phyloP scores from a whole-genome alignment of 805 yeast genomes.

The Candida odintsovae region DNA sequence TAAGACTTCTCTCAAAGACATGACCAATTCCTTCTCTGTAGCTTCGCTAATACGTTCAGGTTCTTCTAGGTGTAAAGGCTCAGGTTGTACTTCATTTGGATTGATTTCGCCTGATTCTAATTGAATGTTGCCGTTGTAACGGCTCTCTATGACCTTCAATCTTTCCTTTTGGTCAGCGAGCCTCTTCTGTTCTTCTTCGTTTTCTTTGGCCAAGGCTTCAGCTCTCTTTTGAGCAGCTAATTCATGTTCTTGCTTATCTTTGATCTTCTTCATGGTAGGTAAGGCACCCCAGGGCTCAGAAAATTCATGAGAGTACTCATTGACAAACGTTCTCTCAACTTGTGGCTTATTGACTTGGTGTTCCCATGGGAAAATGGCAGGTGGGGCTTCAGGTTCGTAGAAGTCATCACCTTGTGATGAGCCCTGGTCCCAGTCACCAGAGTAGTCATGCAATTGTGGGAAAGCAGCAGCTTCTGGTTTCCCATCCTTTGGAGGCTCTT shows the following conservation, averaged over 20 bases:
- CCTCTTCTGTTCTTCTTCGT: conserved; percentile 17
- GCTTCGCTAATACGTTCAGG: background rate
- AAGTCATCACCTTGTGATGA: background rate
- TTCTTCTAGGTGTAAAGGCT: background rate
- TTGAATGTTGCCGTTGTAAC: conserved; percentile 5
- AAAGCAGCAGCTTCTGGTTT: conserved; percentile 23
- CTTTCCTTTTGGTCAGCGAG: conserved; percentile 13
- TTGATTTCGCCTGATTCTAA: background rate
- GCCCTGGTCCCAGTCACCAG: conserved; percentile 16
- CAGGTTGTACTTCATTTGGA: background rate
- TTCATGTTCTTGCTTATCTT: conserved; percentile 9
- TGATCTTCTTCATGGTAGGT: conserved; percentile 19
- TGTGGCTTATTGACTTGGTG: conserved; percentile 3
- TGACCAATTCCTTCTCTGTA: background rate
- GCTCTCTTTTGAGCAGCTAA: conserved; percentile 5
- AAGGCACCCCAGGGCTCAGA: conserved; percentile 17
- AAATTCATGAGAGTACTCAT: conserved; percentile 4
- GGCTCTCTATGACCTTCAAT: conserved; percentile 17
- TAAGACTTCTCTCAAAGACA: background rate
- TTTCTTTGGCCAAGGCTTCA: conserved; percentile 8
- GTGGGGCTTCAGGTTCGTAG: conserved; percentile 9
- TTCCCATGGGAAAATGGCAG: conserved; percentile 29
- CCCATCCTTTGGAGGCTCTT: conserved; percentile 35
- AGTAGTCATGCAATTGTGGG: conserved; percentile 13
- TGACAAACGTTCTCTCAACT: conserved; percentile 20